A percentile compares a stretch with the other conserved stretches of the same genome.
phyloP scores from a whole-genome alignment of 768 basidiomycete species.

The Boletus pseudo-olivaceus region DNA sequence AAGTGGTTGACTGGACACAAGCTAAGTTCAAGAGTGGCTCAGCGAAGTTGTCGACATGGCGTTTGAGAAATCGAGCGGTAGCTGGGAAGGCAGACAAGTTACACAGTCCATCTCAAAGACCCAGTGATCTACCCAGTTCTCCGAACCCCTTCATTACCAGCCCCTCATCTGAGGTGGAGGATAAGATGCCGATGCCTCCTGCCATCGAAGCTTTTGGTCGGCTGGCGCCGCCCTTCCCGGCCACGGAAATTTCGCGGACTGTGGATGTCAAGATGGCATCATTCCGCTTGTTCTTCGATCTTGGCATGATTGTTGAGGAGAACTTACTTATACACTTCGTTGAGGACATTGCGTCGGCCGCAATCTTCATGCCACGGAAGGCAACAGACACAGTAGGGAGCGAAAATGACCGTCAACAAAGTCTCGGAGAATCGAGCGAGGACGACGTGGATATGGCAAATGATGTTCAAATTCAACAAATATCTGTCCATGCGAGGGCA shows the following conservation, averaged over 20 bases:
- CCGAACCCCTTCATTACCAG: constrained; percentile 18
- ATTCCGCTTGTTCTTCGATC: constrained; percentile 75
- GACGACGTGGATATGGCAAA: constrained; percentile 13
- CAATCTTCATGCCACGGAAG: constrained; percentile 12
- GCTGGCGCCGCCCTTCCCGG: neutral
- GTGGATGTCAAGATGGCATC: constrained; percentile 48
- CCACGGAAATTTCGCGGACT: constrained; percentile 3
- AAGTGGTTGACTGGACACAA: constrained; percentile 61
- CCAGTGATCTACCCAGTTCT: constrained; percentile 13
- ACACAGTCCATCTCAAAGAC: constrained; percentile 18
- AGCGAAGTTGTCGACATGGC: constrained; percentile 63
- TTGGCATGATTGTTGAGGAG: constrained; percentile 42
- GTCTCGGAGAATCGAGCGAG: constrained; percentile 3
- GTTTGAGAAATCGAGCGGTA: constrained; percentile 38
- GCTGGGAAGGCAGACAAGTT: constrained; percentile 14
- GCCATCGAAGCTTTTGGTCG: constrained; percentile 20
- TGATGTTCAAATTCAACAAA: constrained; percentile 26
- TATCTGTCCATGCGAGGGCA: constrained; percentile 14
- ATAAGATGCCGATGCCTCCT: constrained; percentile 8
- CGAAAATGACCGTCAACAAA: neutral
- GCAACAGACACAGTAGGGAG: neutral
- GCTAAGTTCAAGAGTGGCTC: constrained; percentile 37
- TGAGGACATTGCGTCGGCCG: constrained; percentile 36
- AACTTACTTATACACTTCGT: constrained; percentile 45
- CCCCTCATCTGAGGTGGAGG: constrained; percentile 15